phyloP scores from a whole-genome alignment of 257 asterid species.

The Penstemon newberryi region DNA sequence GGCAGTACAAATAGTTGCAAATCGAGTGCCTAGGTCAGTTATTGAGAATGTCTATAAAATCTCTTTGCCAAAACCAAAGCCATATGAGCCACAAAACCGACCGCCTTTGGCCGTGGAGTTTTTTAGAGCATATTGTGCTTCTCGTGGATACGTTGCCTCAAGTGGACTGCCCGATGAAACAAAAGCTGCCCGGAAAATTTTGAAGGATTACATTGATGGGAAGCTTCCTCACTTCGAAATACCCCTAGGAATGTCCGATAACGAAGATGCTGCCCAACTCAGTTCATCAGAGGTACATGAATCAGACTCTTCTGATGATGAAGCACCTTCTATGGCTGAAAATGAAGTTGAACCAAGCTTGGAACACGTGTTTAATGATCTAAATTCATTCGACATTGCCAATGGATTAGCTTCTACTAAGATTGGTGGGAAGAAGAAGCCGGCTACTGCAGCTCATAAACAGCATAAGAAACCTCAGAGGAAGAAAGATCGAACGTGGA shows the following conservation, averaged over 20 bases:
- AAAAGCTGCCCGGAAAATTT: constrained; percentile 81
- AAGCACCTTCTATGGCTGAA: constrained; percentile 34
- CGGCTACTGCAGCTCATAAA: constrained; percentile 58
- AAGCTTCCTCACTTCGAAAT: constrained; percentile 78
- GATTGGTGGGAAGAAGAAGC: constrained; percentile 39
- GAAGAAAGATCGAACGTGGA: constrained; percentile 87
- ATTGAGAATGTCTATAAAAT: constrained; percentile 76
- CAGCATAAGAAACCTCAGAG: constrained; percentile 85
- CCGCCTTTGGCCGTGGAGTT: constrained; percentile 77
- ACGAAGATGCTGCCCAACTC: constrained; percentile 34
- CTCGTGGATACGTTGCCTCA: constrained; percentile 91
- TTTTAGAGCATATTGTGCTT: constrained; percentile 74
- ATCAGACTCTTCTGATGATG: constrained; percentile 43
- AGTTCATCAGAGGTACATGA: constrained; percentile 37
- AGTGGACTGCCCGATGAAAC: constrained; percentile 97
- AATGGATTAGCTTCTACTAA: constrained; percentile 57
- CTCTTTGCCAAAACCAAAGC: constrained; percentile 79
- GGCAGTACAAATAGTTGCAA: constrained; percentile 90
- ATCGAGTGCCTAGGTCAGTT: constrained; percentile 65
- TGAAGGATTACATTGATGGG: constrained; percentile 96
- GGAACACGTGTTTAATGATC: constrained; percentile 66
- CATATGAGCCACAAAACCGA: constrained; percentile 72
- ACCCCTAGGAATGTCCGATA: constrained; percentile 60
- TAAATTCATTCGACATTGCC: constrained; percentile 67
- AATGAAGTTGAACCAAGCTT: constrained; percentile 35